Conservation (phyloP, 2,329 filamentous ascomycete genomes). For the Botrytis squamosa region DNA sequence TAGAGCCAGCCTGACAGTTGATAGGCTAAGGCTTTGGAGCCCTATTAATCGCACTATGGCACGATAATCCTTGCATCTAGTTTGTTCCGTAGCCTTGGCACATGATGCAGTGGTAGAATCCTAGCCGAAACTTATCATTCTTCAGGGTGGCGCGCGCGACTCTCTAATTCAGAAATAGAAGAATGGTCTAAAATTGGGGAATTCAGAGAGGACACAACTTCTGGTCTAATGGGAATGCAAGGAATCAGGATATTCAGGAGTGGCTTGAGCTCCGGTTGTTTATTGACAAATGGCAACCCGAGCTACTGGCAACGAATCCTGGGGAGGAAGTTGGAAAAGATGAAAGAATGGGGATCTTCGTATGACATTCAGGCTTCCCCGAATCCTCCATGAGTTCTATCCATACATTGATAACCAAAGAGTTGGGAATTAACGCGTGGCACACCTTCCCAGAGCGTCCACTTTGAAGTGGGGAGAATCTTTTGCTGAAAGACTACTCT, state of each 20-base stretch:
- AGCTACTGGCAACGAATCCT: background rate
- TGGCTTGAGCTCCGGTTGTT: background rate
- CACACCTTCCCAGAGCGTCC: background rate
- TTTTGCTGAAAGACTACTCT: background rate
- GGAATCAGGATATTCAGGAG: background rate
- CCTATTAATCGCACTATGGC: background rate
- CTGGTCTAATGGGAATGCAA: background rate
- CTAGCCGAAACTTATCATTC: background rate
- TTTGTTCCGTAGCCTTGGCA: constrained; percentile 1
- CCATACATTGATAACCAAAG: background rate
- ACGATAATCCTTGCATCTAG: background rate
- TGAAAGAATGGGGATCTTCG: background rate
- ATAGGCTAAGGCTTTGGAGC: background rate
- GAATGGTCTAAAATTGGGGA: background rate
- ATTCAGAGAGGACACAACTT: background rate
- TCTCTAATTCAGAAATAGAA: background rate
- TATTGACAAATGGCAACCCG: background rate
- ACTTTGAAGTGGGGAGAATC: background rate
- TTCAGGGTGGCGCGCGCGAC: background rate
- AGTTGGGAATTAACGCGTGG: background rate
- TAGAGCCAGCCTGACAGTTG: background rate
- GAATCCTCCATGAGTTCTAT: background rate
- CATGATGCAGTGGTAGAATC: background rate
- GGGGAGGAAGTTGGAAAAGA: background rate
- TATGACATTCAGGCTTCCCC: background rate